Conservation (phyloP, 495 filamentous ascomycete genomes). For the Sabuloglossum arenarium region DNA sequence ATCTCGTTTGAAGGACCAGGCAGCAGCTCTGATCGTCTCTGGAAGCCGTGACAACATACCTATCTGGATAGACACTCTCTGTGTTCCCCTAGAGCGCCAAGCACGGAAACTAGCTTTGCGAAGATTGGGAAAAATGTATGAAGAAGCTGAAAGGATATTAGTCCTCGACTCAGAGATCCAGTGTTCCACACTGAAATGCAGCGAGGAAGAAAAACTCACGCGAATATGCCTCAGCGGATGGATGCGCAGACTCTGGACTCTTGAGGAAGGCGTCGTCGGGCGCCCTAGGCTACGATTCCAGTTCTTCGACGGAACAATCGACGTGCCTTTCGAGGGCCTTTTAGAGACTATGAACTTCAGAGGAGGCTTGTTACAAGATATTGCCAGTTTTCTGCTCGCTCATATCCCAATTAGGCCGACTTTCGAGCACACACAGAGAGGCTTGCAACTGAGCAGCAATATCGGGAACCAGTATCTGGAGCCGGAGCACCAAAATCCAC, state of each 20-base stretch:
- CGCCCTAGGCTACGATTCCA: neutral
- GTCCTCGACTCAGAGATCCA: neutral
- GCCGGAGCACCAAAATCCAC: no score
- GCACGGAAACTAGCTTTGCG: neutral
- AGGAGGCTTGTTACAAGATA: neutral
- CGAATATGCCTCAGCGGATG: neutral
- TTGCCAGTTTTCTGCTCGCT: neutral
- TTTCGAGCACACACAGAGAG: neutral
- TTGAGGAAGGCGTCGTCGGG: neutral
- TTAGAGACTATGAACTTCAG: neutral
- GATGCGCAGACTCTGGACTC: neutral
- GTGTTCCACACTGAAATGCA: neutral
- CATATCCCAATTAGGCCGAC: neutral
- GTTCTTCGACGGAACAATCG: neutral
- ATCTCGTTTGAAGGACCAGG: neutral
- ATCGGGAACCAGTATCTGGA: no score
- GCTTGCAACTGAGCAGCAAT: neutral
- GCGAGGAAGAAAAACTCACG: neutral
- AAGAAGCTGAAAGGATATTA: neutral
- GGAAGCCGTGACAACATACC: neutral
- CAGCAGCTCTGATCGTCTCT: neutral
- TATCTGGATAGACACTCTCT: neutral
- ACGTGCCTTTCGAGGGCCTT: neutral
- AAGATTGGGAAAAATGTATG: neutral
- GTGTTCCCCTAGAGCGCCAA: neutral